phyloP scores from a whole-genome alignment of 2,329 filamentous ascomycete genomes.

The Fusarium siculi region DNA sequence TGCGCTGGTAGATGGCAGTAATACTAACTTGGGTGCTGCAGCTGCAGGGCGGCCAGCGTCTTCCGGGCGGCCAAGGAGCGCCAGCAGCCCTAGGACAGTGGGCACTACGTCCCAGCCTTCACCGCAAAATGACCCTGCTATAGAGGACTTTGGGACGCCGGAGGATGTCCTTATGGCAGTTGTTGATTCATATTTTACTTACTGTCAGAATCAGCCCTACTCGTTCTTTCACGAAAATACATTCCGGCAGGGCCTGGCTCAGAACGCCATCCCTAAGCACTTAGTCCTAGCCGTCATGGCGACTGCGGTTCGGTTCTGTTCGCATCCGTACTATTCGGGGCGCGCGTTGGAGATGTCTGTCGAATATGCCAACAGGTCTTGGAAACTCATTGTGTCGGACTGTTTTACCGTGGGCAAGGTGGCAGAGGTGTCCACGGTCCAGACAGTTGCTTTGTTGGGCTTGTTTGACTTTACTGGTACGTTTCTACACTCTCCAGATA shows the following conservation, averaged over 20 bases:
- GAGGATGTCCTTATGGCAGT: background rate
- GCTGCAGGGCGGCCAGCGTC: background rate
- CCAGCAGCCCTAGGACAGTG: background rate
- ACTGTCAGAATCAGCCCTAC: background rate
- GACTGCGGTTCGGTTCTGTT: background rate
- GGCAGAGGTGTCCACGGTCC: background rate
- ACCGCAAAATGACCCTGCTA: background rate
- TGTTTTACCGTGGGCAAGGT: background rate
- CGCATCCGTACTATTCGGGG: background rate
- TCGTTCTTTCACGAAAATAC: background rate
- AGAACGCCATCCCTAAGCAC: background rate
- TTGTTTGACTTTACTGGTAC: background rate
- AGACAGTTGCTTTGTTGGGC: background rate
- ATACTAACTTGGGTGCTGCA: background rate
- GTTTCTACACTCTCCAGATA: no score
- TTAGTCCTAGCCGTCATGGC: background rate
- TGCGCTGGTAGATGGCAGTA: background rate
- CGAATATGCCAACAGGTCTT: background rate
- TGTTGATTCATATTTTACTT: background rate
- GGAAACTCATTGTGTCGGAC: background rate
- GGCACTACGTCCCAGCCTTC: background rate
- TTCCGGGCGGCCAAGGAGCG: background rate
- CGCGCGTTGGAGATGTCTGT: background rate
- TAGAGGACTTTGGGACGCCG: background rate
- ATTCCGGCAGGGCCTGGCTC: background rate